Conservation (phyloP, 1,139 yeast genomes). For the Kurtzmaniella quercitrusa region DNA sequence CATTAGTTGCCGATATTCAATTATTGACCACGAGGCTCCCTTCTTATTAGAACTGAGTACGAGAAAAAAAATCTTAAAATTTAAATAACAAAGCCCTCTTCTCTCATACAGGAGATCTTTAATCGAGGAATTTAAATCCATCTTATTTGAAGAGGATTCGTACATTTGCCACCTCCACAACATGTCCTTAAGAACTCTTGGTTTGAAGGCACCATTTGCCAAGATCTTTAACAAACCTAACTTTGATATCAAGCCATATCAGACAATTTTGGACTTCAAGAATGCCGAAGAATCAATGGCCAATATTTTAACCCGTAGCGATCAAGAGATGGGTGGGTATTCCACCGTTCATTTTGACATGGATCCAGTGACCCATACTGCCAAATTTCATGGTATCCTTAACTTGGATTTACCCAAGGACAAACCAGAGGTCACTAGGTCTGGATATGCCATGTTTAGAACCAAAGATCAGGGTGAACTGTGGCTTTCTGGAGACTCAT, state of each 20-base stretch:
- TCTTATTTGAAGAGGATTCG: background rate
- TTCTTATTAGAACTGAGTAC: background rate
- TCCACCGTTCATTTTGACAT: slow-evolving; percentile 58
- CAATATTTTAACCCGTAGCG: slow-evolving; percentile 58
- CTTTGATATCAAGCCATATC: slow-evolving; percentile 27
- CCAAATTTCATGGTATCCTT: slow-evolving; percentile 66
- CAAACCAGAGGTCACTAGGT: slow-evolving; percentile 61
- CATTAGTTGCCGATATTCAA: background rate
- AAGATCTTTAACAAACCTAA: slow-evolving; percentile 32
- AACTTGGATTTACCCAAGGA: slow-evolving; percentile 72
- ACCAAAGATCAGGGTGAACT: slow-evolving; percentile 59
- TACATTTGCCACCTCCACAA: background rate
- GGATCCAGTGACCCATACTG: slow-evolving; percentile 35
- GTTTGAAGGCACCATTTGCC: slow-evolving; percentile 34
- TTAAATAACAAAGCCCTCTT: too few relatives aligned
- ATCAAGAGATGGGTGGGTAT: slow-evolving; percentile 73
- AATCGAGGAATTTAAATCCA: background rate
- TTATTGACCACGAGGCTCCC: background rate
- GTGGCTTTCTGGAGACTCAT: slow-evolving; percentile 42
- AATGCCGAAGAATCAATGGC: slow-evolving; percentile 34
- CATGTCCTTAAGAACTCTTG: slow-evolving; percentile 45
- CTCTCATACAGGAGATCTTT: background rate
- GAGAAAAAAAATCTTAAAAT: background rate
- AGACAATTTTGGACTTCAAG: slow-evolving; percentile 54
- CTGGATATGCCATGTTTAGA: slow-evolving; percentile 87